A percentile compares a stretch with the other conserved stretches of the same genome.
These are phyloP conservation scores for Boletus coccyginus DNA, from an alignment of 768 basidiomycete species.

Conservation along the genomic window DNA sequence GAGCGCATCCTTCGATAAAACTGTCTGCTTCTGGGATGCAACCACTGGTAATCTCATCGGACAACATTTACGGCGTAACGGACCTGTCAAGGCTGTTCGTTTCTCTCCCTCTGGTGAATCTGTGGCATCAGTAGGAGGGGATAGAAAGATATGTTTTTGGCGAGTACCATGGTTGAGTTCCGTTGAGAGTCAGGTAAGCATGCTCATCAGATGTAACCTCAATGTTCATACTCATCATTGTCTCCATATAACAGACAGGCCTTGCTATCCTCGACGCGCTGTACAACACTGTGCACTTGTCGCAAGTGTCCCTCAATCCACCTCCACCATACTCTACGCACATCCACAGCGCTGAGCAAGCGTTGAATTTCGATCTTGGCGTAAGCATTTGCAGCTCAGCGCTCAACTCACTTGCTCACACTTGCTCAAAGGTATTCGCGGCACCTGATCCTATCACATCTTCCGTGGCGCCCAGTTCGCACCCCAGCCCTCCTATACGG, in stretches of 20 bases:
- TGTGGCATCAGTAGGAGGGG: neutral
- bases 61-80: neutral
- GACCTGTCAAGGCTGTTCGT: neutral
- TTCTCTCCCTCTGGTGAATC: slow-evolving; percentile 6
- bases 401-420: neutral
- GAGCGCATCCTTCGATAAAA: slow-evolving; percentile 1
- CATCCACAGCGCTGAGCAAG: neutral
- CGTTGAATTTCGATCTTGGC: neutral
- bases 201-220: neutral
- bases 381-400: neutral
- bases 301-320: neutral
- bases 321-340: neutral
- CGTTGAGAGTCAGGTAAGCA: neutral
- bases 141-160: neutral
- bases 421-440: neutral
- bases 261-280: neutral
- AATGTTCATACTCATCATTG: neutral
- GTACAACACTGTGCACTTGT: neutral
- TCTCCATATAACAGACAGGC: neutral
- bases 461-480: too few species aligned
- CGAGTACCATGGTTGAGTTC: neutral
- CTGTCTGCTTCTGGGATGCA: slow-evolving; percentile 6
- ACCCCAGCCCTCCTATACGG: too few species aligned
- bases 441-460: neutral
- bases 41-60: neutral